Conservation (phyloP, 306 rosid species). For the Acacia confusa region DNA sequence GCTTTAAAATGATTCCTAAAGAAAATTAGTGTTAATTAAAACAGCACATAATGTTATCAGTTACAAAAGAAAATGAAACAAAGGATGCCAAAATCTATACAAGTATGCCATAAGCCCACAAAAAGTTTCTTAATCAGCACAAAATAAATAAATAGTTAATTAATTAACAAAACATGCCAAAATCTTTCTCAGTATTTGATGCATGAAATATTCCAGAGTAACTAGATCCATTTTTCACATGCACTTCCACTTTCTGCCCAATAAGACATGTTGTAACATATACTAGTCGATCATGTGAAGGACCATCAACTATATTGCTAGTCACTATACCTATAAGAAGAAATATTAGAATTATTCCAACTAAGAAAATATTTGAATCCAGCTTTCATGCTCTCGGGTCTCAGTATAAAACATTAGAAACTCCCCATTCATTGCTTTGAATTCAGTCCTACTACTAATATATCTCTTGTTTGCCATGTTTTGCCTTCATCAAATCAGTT, state of each 20-base stretch:
- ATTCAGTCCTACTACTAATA: too few species aligned
- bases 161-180: slow-evolving; percentile 63
- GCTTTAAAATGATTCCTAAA: slow-evolving; percentile 77
- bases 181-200: slow-evolving; percentile 71
- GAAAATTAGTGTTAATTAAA: slow-evolving; percentile 25
- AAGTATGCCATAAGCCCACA: slow-evolving; percentile 18
- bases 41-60: slow-evolving; percentile 6
- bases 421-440: too few species aligned
- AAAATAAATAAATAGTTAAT: slow-evolving; percentile 23
- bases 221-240: slow-evolving; percentile 82
- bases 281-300: slow-evolving; percentile 75
- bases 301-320: slow-evolving; percentile 63
- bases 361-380: too few species aligned
- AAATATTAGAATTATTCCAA: too few species aligned
- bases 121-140: slow-evolving; percentile 20
- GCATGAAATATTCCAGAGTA: slow-evolving; percentile 95
- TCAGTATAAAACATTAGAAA: too few species aligned
- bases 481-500: too few species aligned
- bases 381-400: too few species aligned
- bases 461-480: too few species aligned
- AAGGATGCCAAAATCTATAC: slow-evolving; percentile 19
- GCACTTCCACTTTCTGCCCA: slow-evolving; percentile 96
- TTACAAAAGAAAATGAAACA: slow-evolving; percentile 22
- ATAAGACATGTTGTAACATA: slow-evolving; percentile 68
- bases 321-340: slow-evolving; percentile 45